Evolutionary conservation across 805 yeast species (phyloP).

Genomic region (Metschnikowia orientalis): DNA sequence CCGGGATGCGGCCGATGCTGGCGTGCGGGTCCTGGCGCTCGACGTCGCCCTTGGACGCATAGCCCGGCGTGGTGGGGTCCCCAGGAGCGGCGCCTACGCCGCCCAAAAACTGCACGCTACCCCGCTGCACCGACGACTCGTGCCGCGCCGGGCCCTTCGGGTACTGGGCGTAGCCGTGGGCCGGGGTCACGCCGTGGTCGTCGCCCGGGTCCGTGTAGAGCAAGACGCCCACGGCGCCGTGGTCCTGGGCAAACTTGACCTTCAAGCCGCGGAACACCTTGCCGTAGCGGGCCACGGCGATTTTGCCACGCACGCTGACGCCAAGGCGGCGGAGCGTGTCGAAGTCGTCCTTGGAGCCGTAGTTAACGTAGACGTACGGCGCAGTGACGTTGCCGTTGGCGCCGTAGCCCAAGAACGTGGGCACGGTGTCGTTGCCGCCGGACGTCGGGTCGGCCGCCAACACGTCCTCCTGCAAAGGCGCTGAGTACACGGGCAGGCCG

Average conservation of each 20-base stretch:
- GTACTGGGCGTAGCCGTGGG: slow-evolving; percentile 52
- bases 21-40: slow-evolving; percentile 17
- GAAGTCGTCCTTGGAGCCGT: slow-evolving; percentile 57
- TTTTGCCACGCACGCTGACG: slow-evolving; percentile 48
- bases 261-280: slow-evolving; percentile 50
- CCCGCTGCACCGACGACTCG: slow-evolving; percentile 57
- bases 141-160: slow-evolving; percentile 68
- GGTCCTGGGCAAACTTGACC: slow-evolving; percentile 54
- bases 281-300: slow-evolving; percentile 56
- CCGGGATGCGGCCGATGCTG: slow-evolving; percentile 64
- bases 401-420: slow-evolving; percentile 64
- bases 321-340: slow-evolving; percentile 32
- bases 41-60: slow-evolving; percentile 42
- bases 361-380: slow-evolving; percentile 54
- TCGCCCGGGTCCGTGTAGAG: slow-evolving; percentile 67
- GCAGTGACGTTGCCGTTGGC: slow-evolving; percentile 59
- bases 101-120: slow-evolving; percentile 53
- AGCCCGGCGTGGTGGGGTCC: slow-evolving; percentile 74
- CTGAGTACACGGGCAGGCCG: slow-evolving; percentile 39
- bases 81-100: slow-evolving; percentile 56
- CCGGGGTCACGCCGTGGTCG: slow-evolving; percentile 51
- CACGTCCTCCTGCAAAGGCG: slow-evolving; percentile 49
- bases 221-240: slow-evolving; percentile 61
- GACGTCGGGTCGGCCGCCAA: slow-evolving; percentile 39
- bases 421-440: slow-evolving; percentile 39